Evolutionary conservation across 2,329 filamentous ascomycete species (phyloP), one percentile per base, ranked within the genome.

Genomic region (Clonostachys rhizophaga): DNA sequence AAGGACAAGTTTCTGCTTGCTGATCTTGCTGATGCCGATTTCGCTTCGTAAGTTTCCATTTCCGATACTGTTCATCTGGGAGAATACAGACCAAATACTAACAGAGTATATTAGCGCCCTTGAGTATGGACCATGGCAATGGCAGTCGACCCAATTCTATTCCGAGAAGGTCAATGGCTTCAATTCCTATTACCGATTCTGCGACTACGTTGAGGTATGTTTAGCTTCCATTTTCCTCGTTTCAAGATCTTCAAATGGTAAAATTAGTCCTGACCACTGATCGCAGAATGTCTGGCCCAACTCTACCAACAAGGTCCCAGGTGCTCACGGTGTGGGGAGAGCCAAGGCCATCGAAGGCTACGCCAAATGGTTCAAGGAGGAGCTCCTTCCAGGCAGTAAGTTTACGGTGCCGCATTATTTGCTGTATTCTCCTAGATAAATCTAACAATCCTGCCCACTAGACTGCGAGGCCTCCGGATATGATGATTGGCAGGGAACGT

Each of bases 301-400:
- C 11, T 47, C 46, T 44, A 53, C 50, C 35, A 8, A 14, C 13
- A 47, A 50, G 1, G 16, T 16, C 11, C 54, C 55, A 2, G 53
- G 50, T 3, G 30, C 51, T 18, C 58, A 66, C 1, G 78, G 77
- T 9, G 75, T 82, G 14, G 78, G 77, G 18, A 61, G 78, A 2
- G 56, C 69, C 16, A 72, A 72, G 47, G 78, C 79, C 2, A 63
- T 83, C 5, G 58, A 66, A 16, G 78, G 76, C 44, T 82, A 78
- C 49, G 76, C 78, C 14, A 67, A 63, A 16, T 83, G 74, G 72
- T 72, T 70, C 56, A 78, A 67, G 40, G 58, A 64, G 4, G 52
- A 64, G 2, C 64, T 68, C 6, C 54, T 82, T 12, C 76, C 74
- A 1, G 71, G 67, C 24, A 68, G 75, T 76, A 54, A 66, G 74